Evolutionary conservation across 495 filamentous ascomycete species (phyloP), one percentile per base, ranked within the genome.

Genomic region (Margaritispora aquatica): DNA sequence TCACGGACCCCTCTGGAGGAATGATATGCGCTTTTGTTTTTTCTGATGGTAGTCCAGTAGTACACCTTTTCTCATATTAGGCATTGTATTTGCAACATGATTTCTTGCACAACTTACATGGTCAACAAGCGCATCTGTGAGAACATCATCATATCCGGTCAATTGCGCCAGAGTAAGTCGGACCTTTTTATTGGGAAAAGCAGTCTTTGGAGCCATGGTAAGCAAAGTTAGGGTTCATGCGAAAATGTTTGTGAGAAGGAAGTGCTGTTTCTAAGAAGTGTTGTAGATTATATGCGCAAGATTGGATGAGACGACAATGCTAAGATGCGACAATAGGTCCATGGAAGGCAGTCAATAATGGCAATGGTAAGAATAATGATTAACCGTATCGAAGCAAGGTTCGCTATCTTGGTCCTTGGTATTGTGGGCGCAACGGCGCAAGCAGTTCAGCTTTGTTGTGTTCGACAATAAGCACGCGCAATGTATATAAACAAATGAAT

Each of bases 61-160:
- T 89, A 96, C 15, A 87, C 85, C 95, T 98, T 67, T 54, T 34
- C 48, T 17, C 46, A 55, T 54, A 17, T 55, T 47, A 26, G 21
- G 2, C 8, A 52, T 5, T 51, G 48, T 29, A 2, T 17, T 17
- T 8, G 24, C 50, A 29, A 29, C 27, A 11, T 29, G 27, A 52
- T 4, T 27, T 52, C 11, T 52, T 52, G 24, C 24, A 11, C 24
- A 19, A 78, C 89, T 70, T 80, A 97, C 94, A 72, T 89, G 89
- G 74, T 99, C 94, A 44, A 99, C 84, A 31, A 99, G 86, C 58
- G 88, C 87, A 84, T 99, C 95, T 0, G 94, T 97, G 62, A 96
- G 80, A 64, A 99, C 84, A 70, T 99, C 94, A 74, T 99, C 94
- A 76, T 97, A 97, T 57, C 87, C 87, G 26, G 90, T 85, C 59